These are phyloP conservation scores for Thalassiosira delicatula DNA, from an alignment of 352 stramenopile species.

Conservation along the genomic window DNA sequence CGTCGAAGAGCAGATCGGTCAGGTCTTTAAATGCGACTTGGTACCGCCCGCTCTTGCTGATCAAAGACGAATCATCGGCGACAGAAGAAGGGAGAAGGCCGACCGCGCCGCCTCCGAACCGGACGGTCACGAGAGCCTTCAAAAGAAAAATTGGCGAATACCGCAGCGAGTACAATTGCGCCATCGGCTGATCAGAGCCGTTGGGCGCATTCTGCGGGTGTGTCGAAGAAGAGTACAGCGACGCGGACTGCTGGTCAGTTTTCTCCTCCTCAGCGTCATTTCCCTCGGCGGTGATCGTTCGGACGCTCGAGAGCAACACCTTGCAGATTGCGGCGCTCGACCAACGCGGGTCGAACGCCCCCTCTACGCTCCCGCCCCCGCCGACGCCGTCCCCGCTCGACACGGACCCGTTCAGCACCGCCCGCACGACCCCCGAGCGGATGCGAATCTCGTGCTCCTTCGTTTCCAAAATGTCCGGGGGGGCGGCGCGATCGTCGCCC, in stretches of 20 bases:
- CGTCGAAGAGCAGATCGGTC: conserved; percentile 44
- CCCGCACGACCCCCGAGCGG: conserved; percentile 39
- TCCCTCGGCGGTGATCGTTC: conserved; percentile 13
- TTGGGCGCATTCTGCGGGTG: not conserved
- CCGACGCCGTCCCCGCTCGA: not conserved
- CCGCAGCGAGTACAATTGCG: conserved; percentile 47
- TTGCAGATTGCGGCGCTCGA: conserved; percentile 29
- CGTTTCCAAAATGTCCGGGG: conserved; percentile 31
- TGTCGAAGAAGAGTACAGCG: not conserved
- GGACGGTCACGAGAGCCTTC: conserved; percentile 32
- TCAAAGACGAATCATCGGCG: not conserved
- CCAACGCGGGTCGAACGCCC: conserved; percentile 1
- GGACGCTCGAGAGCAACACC: conserved; percentile 39
- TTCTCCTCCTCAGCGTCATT: conserved; percentile 8
- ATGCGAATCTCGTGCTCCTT: conserved; percentile 65
- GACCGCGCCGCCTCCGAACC: not conserved
- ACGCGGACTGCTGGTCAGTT: conserved; percentile 3
- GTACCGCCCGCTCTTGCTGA: not conserved
- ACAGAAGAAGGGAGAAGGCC: not conserved
- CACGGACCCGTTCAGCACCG: conserved; percentile 5
- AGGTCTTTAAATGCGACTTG: conserved; percentile 48
- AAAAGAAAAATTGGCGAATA: conserved; percentile 56
- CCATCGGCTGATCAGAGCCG: conserved; percentile 37
- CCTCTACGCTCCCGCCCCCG: not conserved
- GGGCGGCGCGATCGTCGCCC: not conserved